Conservation (phyloP, 805 yeast species). For the Yarrowia alimentaria region DNA sequence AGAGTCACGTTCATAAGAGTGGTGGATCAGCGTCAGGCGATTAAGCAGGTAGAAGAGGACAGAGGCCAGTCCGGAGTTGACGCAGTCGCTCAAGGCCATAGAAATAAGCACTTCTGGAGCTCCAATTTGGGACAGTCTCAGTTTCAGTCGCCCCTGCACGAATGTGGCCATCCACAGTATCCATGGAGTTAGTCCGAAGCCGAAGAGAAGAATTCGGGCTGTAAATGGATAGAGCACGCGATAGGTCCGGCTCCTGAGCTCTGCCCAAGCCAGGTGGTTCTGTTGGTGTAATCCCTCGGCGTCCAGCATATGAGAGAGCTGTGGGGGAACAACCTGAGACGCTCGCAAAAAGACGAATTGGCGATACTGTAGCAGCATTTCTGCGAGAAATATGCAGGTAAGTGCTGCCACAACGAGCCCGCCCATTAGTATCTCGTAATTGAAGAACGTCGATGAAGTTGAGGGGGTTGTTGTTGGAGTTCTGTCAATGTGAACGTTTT, state of each 20-base stretch:
- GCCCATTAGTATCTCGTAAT: too few relatives aligned
- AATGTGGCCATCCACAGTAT: conserved; percentile 3
- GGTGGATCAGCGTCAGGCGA: neutral
- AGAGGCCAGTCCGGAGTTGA: conserved; percentile 12
- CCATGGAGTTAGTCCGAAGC: conserved; percentile 5
- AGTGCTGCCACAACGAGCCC: conserved; percentile 13
- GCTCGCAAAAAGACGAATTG: conserved; percentile 2
- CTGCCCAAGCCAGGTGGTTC: conserved; percentile 15
- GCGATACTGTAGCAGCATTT: conserved; percentile 14
- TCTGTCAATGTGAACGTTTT: too few relatives aligned
- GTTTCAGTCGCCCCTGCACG: conserved; percentile 1
- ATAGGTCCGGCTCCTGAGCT: conserved; percentile 5
- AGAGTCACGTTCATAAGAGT: conserved; percentile 8
- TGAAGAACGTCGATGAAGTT: too few relatives aligned
- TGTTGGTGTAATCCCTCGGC: neutral
- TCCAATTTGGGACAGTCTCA: conserved; percentile 5
- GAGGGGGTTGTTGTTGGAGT: neutral
- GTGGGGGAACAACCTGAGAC: conserved; percentile 2
- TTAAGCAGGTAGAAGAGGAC: conserved; percentile 13
- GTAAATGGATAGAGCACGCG: conserved; percentile 4
- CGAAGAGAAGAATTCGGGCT: neutral
- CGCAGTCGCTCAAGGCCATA: conserved; percentile 5
- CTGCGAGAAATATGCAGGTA: conserved; percentile 10
- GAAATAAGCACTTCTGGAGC: neutral
- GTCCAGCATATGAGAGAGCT: conserved; percentile 14